Conservation (phyloP, 805 yeast species). For the Starmerella scarabaei region DNA sequence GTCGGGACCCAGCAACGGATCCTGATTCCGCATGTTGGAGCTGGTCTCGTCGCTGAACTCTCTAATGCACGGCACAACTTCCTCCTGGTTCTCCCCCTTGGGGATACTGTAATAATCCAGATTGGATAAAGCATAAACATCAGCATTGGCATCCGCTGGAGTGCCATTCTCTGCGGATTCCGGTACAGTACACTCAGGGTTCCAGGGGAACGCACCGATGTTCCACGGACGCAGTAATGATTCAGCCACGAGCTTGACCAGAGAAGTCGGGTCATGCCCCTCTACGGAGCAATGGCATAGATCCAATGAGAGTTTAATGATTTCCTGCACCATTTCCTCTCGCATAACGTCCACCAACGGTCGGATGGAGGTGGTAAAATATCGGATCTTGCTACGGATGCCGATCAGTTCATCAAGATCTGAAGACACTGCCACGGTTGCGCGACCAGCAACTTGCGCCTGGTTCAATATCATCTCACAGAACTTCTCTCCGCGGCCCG, state of each 20-base stretch:
- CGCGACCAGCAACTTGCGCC: slow-evolving; percentile 54
- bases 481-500: slow-evolving; percentile 49
- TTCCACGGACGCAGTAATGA: slow-evolving; percentile 53
- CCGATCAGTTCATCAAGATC: slow-evolving; percentile 39
- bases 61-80: not conserved
- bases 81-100: not conserved
- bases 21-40: no score
- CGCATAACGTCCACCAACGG: slow-evolving; percentile 57
- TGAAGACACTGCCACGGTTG: slow-evolving; percentile 47
- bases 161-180: not conserved
- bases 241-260: slow-evolving; percentile 41
- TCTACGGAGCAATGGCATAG: slow-evolving; percentile 34
- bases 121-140: not conserved
- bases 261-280: slow-evolving; percentile 35
- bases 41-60: not conserved
- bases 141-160: not conserved
- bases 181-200: not conserved
- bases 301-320: slow-evolving; percentile 51
- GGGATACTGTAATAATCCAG: not conserved
- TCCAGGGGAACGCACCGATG: slow-evolving; percentile 8
- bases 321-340: slow-evolving; percentile 68
- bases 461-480: slow-evolving; percentile 59
- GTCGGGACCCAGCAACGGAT: no score
- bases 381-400: slow-evolving; percentile 42
- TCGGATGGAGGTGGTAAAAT: slow-evolving; percentile 47